Conservation (phyloP, 2,329 filamentous ascomycete genomes). For the Pseudogymnoascus pannorum region DNA sequence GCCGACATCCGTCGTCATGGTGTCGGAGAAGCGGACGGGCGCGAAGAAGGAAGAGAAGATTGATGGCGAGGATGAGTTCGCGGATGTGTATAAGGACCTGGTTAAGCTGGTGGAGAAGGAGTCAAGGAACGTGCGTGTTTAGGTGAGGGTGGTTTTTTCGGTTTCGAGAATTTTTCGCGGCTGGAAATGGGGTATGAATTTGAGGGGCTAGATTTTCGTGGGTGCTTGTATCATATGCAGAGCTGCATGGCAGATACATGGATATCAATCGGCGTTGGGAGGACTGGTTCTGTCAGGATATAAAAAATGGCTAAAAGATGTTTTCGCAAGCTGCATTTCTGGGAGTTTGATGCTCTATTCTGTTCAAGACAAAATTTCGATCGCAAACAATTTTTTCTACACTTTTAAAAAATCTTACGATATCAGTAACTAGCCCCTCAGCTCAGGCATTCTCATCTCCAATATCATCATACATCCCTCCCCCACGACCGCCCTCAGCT, state of each 20-base stretch:
- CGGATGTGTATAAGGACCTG: conserved; percentile 56
- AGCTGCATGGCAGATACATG: conserved; percentile 6
- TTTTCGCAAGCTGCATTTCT: background rate
- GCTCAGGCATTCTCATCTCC: background rate
- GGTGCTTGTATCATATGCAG: conserved; percentile 8
- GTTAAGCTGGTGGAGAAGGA: conserved; percentile 62
- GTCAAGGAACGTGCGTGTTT: conserved; percentile 40
- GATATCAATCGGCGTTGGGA: conserved; percentile 5
- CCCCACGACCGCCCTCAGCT: background rate
- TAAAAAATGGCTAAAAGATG: conserved; percentile 6
- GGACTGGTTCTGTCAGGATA: conserved; percentile 2
- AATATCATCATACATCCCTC: background rate
- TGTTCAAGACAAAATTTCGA: background rate
- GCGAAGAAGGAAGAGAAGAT: conserved; percentile 34
- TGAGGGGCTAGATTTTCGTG: background rate
- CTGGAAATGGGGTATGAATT: background rate
- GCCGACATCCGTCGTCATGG: conserved; percentile 94
- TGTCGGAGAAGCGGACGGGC: conserved; percentile 49
- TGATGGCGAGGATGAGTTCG: conserved; percentile 50
- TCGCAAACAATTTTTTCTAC: background rate
- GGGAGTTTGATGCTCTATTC: background rate
- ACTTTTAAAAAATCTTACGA: background rate
- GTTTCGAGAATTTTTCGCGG: conserved; percentile 2
- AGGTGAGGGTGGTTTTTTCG: conserved; percentile 10
- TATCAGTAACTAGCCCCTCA: background rate